These are phyloP conservation scores for Globisporangium paroecandrum DNA, from an alignment of 352 stramenopile genomes.

Conservation along the genomic window DNA sequence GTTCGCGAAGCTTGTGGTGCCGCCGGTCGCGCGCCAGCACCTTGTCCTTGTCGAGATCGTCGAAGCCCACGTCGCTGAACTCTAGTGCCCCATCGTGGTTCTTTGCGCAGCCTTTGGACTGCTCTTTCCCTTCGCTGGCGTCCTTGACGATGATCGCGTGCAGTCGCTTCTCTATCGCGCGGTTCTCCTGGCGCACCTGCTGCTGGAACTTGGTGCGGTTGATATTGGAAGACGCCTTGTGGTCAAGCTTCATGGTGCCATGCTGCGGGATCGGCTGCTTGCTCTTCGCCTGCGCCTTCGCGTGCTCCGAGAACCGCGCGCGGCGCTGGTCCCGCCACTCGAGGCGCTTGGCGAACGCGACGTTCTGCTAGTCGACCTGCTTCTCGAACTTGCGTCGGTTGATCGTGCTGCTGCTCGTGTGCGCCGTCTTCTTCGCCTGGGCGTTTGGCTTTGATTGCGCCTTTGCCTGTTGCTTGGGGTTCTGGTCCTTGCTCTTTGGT, in stretches of 20 bases:
- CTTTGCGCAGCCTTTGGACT: constrained; percentile 2
- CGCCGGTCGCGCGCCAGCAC: constrained; percentile 40
- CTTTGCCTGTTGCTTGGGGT: not conserved
- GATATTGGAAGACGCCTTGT: constrained; percentile 61
- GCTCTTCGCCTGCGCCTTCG: constrained; percentile 37
- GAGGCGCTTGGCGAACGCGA: constrained; percentile 48
- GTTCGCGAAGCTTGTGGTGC: constrained; percentile 35
- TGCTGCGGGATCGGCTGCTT: constrained; percentile 35
- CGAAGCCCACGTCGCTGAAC: constrained; percentile 16
- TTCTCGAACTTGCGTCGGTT: constrained; percentile 56
- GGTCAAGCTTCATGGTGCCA: constrained; percentile 36
- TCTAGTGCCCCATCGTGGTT: not conserved
- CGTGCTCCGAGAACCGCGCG: constrained; percentile 18
- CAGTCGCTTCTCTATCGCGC: constrained; percentile 46
- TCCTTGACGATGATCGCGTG: constrained; percentile 29
- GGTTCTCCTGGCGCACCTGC: constrained; percentile 52
- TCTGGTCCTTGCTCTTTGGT: constrained; percentile 4
- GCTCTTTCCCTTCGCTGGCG: not conserved
- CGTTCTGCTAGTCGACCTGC: constrained; percentile 54
- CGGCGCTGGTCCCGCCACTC: constrained; percentile 37
- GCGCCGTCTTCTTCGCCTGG: constrained; percentile 12
- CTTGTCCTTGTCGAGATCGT: constrained; percentile 49
- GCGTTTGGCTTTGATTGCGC: not conserved
- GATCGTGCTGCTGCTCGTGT: constrained; percentile 52
- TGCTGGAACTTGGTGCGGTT: constrained; percentile 57